These are phyloP conservation scores for Bryum argenteum DNA, from an alignment of 225 moss, liverwort and hornwort species.

Conservation along the genomic window DNA sequence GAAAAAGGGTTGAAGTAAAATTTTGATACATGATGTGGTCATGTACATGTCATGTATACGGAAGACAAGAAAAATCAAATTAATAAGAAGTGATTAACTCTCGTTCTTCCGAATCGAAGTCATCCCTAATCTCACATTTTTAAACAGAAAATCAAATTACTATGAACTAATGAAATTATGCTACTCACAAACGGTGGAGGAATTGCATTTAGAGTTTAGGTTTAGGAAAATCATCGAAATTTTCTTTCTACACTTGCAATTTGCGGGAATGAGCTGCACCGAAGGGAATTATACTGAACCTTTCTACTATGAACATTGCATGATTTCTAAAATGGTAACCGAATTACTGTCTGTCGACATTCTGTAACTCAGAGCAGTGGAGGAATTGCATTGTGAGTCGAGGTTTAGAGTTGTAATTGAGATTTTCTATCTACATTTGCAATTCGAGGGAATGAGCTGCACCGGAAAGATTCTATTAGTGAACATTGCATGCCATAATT, in stretches of 20 bases:
- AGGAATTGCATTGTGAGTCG: not conserved
- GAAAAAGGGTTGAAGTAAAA: no score
- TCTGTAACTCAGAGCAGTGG: not conserved
- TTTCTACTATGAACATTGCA: no score
- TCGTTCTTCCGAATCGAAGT: not conserved
- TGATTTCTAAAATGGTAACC: no score
- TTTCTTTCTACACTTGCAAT: not conserved
- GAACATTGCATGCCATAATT: not conserved
- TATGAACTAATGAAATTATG: no score
- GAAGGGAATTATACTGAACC: not conserved
- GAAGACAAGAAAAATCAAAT: no score
- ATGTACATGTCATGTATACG: no score
- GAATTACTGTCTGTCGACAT: no score
- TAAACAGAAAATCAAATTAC: not conserved
- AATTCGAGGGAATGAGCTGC: not conserved
- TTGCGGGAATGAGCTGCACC: not conserved
- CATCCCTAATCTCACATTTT: not conserved
- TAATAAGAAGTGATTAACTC: no score
- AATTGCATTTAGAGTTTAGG: not conserved
- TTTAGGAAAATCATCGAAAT: not conserved
- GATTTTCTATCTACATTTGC: not conserved
- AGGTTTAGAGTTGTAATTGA: not conserved
- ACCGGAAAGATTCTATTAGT: not conserved
- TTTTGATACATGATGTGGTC: no score
- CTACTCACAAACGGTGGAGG: not conserved